phyloP scores from a whole-genome alignment of 257 asterid genomes.

The Thymus quinquecostatus region DNA sequence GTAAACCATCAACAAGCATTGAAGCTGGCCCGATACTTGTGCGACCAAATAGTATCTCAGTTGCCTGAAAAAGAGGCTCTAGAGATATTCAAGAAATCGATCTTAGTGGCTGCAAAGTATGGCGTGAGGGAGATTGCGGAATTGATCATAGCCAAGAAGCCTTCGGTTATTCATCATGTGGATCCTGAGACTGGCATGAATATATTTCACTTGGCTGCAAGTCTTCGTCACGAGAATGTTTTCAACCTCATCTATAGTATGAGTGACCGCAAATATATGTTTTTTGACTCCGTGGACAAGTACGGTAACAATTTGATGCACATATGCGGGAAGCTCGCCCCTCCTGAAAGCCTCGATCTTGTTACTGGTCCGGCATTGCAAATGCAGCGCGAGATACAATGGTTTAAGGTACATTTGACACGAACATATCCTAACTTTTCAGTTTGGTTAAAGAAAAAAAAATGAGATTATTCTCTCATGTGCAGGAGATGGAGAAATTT shows the following conservation, averaged over 20 bases:
- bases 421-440: too few species aligned
- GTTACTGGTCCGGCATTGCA: not conserved
- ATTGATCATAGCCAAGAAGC: not conserved
- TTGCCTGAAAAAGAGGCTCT: not conserved
- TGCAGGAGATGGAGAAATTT: conserved; percentile 25
- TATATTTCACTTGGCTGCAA: conserved; percentile 22
- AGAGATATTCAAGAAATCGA: not conserved
- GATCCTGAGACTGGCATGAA: not conserved
- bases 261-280: not conserved
- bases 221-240: conserved; percentile 28
- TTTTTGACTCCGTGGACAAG: not conserved
- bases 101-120: not conserved
- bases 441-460: not conserved
- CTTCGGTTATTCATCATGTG: not conserved
- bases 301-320: conserved; percentile 8
- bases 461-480: not conserved
- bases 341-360: conserved; percentile 1
- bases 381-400: conserved; percentile 2
- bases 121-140: conserved; percentile 23
- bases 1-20: not conserved
- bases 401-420: not conserved
- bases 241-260: conserved; percentile 17
- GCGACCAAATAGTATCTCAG: not conserved
- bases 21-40: not conserved
- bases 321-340: not conserved